Percentiles rank a stretch among this genome's conserved stretches.
Conservation (phyloP, 2,329 filamentous ascomycete genomes). For the Aspergillus sp. region DNA sequence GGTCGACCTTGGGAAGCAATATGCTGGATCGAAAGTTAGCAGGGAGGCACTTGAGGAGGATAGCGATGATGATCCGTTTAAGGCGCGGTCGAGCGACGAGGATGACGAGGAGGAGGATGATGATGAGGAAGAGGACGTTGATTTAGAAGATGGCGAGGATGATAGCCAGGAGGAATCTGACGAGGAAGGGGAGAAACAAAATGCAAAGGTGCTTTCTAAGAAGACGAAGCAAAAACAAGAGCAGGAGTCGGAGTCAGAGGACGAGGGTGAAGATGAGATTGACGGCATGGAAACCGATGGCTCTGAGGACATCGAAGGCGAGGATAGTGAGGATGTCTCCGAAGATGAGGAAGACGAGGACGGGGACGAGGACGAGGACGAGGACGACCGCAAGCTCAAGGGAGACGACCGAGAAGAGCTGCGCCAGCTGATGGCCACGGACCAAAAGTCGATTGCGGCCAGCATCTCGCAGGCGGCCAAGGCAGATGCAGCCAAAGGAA, state of each 20-base stretch:
- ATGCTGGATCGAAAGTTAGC: slow-evolving; percentile 69
- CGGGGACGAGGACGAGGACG: slow-evolving; percentile 19
- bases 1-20: slow-evolving; percentile 66
- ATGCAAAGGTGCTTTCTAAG: slow-evolving; percentile 4
- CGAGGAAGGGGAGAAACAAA: background rate
- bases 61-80: slow-evolving; percentile 44
- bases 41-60: slow-evolving; percentile 59
- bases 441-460: slow-evolving; percentile 59
- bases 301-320: slow-evolving; percentile 19
- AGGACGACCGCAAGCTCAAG: slow-evolving; percentile 24
- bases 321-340: slow-evolving; percentile 20
- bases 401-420: slow-evolving; percentile 51
- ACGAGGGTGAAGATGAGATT: slow-evolving; percentile 18
- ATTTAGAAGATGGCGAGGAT: slow-evolving; percentile 23
- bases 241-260: slow-evolving; percentile 13
- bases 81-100: slow-evolving; percentile 29
- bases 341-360: slow-evolving; percentile 12
- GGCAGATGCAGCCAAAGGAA: slow-evolving; percentile 75
- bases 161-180: slow-evolving; percentile 9
- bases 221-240: slow-evolving; percentile 16
- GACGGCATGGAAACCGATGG: slow-evolving; percentile 15
- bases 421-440: slow-evolving; percentile 60
- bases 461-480: slow-evolving; percentile 61
- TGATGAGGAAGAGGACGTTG: slow-evolving; percentile 14
- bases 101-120: slow-evolving; percentile 22